Conservation (phyloP, 192 early-diverging fungal species). For the Chytriomyces confervae region DNA sequence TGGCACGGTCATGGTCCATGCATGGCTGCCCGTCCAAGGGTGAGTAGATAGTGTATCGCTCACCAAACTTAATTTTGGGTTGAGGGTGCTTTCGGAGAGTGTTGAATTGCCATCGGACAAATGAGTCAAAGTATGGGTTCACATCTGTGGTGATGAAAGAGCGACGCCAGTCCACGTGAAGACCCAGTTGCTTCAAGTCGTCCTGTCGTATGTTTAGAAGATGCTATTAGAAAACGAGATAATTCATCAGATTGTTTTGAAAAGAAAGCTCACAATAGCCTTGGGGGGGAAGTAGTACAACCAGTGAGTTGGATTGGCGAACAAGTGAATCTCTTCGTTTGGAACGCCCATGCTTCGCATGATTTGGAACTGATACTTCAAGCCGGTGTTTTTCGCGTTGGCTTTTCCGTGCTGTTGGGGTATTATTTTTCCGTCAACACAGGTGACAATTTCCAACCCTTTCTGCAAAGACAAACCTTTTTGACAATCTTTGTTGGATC, state of each 20-base stretch:
- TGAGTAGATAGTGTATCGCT: conserved; percentile 97
- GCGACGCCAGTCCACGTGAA: conserved; percentile 89
- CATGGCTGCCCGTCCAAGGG: conserved; percentile 94
- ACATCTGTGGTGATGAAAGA: conserved; percentile 97
- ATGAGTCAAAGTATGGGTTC: conserved; percentile 98
- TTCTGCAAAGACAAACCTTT: conserved; percentile 44
- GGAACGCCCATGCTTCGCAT: conserved; percentile 89
- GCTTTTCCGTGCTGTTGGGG: conserved; percentile 74
- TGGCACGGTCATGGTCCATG: conserved; percentile 97
- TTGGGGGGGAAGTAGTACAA: conserved; percentile 92
- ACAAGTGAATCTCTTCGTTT: conserved; percentile 88
- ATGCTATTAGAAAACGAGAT: conserved; percentile 4
- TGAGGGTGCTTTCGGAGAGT: conserved; percentile 69
- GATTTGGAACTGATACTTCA: conserved; percentile 96
- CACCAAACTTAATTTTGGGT: conserved; percentile 90
- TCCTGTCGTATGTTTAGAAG: conserved; percentile 30
- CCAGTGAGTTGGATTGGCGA: conserved; percentile 92
- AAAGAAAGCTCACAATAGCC: conserved; percentile 57
- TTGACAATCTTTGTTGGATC: conserved; percentile 68
- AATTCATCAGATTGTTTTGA: not conserved
- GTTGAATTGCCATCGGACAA: conserved; percentile 98
- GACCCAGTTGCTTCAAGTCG: conserved; percentile 74
- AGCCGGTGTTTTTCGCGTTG: conserved; percentile 80
- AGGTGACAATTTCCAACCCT: not conserved
- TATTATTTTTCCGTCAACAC: not conserved